phyloP scores from a whole-genome alignment of 352 stramenopile species.

The Globisporangium radiosum region DNA sequence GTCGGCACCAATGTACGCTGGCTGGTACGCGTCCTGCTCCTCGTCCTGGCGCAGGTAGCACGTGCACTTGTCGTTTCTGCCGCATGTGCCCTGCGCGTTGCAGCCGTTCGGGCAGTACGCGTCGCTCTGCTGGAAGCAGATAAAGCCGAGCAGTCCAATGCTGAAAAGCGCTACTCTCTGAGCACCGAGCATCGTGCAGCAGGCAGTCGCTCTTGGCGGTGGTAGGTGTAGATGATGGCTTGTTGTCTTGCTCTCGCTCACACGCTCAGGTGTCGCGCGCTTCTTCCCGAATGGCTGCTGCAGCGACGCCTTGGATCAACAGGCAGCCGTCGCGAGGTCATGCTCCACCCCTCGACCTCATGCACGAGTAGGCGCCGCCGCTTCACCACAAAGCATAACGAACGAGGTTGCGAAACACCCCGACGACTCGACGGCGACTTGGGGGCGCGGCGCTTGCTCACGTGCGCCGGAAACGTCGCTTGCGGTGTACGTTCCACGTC shows the following conservation, averaged over 20 bases:
- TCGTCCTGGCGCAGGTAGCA: conserved; percentile 84
- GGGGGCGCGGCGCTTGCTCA: too few relatives aligned
- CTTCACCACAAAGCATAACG: not conserved
- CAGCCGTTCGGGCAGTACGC: conserved; percentile 80
- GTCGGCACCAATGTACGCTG: conserved; percentile 66
- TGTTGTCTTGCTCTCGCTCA: too few relatives aligned
- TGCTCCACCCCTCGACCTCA: too few relatives aligned
- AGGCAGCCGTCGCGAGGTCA: too few relatives aligned
- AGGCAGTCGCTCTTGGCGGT: too few relatives aligned
- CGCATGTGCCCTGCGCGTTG: conserved; percentile 82
- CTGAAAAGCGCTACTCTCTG: not conserved
- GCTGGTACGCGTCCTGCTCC: conserved; percentile 24
- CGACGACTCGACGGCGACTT: too few relatives aligned
- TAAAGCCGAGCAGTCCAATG: not conserved
- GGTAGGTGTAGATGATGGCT: too few relatives aligned
- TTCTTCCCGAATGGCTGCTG: too few relatives aligned
- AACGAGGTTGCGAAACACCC: not conserved
- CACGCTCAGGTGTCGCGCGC: too few relatives aligned
- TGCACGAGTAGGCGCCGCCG: not conserved
- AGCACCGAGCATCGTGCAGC: not conserved
- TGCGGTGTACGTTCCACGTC: too few relatives aligned
- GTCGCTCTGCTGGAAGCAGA: conserved; percentile 6
- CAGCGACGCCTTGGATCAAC: too few relatives aligned
- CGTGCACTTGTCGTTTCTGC: conserved; percentile 88
- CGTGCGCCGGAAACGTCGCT: too few relatives aligned